Evolutionary conservation across 768 basidiomycete genomes (phyloP).

Genomic region (Mycena belliarum): DNA sequence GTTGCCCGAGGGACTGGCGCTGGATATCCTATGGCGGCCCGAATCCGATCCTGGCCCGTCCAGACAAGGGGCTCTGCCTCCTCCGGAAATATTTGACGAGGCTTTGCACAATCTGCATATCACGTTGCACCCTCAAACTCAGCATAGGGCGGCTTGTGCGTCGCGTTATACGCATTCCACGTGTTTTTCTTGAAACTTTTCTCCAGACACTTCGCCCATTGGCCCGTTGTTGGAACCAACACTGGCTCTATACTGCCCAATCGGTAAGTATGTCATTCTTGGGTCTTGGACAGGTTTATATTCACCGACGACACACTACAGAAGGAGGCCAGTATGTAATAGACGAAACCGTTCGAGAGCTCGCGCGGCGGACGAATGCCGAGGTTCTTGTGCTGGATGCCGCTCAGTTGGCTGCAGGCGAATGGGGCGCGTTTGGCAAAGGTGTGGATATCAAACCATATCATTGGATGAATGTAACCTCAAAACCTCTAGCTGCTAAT

Average conservation of each 20-base stretch:
- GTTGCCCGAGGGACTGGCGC: conserved; percentile 47
- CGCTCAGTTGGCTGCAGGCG: conserved; percentile 84
- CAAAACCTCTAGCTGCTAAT: conserved; percentile 58
- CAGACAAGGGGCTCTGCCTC: conserved; percentile 51
- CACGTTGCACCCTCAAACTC: conserved; percentile 79
- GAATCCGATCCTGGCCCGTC: conserved; percentile 37
- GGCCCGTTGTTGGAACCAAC: conserved; percentile 73
- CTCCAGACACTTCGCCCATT: conserved; percentile 44
- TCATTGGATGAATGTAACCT: neutral
- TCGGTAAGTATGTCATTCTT: conserved; percentile 35
- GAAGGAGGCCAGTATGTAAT: conserved; percentile 86
- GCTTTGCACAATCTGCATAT: conserved; percentile 75
- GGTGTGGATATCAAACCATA: conserved; percentile 40
- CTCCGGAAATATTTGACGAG: conserved; percentile 74
- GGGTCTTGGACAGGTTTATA: neutral
- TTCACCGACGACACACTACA: neutral
- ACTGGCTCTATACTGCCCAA: conserved; percentile 84
- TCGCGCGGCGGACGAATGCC: conserved; percentile 70
- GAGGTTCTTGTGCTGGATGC: conserved; percentile 87
- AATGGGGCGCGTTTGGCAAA: conserved; percentile 83
- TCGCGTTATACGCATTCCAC: neutral
- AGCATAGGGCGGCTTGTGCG: conserved; percentile 62
- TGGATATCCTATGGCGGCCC: conserved; percentile 70
- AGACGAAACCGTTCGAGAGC: conserved; percentile 74
- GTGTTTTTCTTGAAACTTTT: neutral